A percentile compares a stretch with the other conserved stretches of the same genome.
These are phyloP conservation scores for Malassezia sp. DNA, from an alignment of 1,284 basidiomycete genomes.

Conservation along the genomic window DNA sequence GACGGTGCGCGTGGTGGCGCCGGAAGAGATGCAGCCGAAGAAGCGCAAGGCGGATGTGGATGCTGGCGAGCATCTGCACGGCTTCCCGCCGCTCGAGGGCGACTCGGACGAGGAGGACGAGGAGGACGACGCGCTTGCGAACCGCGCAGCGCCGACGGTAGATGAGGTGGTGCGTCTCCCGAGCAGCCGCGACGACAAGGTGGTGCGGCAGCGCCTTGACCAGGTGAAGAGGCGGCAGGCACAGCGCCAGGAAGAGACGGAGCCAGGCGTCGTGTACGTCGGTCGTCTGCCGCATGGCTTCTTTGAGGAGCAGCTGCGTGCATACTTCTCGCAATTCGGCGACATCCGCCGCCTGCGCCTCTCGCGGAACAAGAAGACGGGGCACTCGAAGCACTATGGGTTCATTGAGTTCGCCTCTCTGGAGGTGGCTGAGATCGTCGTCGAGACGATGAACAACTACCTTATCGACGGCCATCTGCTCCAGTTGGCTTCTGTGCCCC, in stretches of 20 bases:
- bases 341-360: constrained; percentile 75
- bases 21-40: neutral
- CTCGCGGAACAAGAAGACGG: constrained; percentile 92
- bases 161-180: constrained; percentile 26
- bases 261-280: constrained; percentile 73
- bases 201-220: constrained; percentile 30
- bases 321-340: constrained; percentile 92
- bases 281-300: constrained; percentile 91
- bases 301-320: constrained; percentile 83
- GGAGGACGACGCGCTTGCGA: constrained; percentile 25
- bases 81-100: constrained; percentile 15
- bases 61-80: constrained; percentile 16
- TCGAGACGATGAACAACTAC: constrained; percentile 99
- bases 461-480: constrained; percentile 86
- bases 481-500: constrained; percentile 63
- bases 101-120: constrained; percentile 36
- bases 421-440: constrained; percentile 83
- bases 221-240: constrained; percentile 24
- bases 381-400: constrained; percentile 87
- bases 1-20: no score
- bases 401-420: constrained; percentile 88
- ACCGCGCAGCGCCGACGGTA: constrained; percentile 14
- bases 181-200: constrained; percentile 38
- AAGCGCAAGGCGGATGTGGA: constrained; percentile 5
- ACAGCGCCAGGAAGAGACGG: constrained; percentile 8